These are phyloP conservation scores for Hepatocystis sp. DNA, from an alignment of 169 alveolate species.

Conservation along the genomic window DNA sequence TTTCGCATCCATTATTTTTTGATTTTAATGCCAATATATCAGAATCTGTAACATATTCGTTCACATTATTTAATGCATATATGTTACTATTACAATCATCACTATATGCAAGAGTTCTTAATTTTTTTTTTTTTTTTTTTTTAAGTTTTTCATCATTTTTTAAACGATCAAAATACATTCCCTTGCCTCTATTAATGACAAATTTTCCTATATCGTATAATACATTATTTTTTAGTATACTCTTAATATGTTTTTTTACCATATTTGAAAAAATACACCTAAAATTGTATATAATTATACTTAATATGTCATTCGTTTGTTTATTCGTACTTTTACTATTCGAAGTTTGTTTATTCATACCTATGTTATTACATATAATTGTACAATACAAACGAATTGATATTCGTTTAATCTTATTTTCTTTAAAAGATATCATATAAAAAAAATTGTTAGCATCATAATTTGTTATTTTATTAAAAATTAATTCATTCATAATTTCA, in stretches of 20 bases:
- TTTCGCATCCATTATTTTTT: too few relatives aligned
- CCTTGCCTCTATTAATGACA: too few relatives aligned
- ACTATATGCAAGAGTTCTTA: background rate
- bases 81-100: background rate
- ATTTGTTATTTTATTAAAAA: slow-evolving; percentile 34
- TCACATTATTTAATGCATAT: background rate
- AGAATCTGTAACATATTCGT: background rate
- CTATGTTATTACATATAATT: slow-evolving; percentile 32
- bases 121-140: slow-evolving; percentile 4
- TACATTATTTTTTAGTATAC: slow-evolving; percentile 4
- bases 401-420: slow-evolving; percentile 26
- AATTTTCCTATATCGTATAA: slow-evolving; percentile 7
- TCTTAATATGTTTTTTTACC: slow-evolving; percentile 5
- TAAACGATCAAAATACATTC: slow-evolving; percentile 5
- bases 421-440: slow-evolving; percentile 49
- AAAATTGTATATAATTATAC: slow-evolving; percentile 25
- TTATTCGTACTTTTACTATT: background rate
- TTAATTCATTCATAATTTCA: slow-evolving; percentile 13
- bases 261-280: slow-evolving; percentile 36
- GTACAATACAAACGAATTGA: slow-evolving; percentile 27
- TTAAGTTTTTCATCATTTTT: background rate
- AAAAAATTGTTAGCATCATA: slow-evolving; percentile 31
- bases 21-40: too few relatives aligned
- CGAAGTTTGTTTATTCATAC: too few relatives aligned
- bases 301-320: slow-evolving; percentile 31